Conservation (phyloP, 768 basidiomycete species). For the Leccinum variicolor region DNA sequence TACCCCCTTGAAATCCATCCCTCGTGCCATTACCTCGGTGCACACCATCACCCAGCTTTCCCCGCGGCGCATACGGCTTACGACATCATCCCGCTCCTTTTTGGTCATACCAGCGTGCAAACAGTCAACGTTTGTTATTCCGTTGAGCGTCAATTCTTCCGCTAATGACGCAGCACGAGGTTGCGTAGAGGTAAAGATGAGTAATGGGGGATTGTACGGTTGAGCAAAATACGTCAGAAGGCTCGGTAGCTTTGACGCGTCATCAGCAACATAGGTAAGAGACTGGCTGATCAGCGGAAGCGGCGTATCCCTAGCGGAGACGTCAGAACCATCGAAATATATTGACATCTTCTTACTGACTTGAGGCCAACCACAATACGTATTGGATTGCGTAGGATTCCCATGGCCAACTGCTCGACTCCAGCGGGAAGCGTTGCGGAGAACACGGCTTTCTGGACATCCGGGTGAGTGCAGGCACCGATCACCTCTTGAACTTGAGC, state of each 20-base stretch:
- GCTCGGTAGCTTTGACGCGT: slow-evolving; percentile 91
- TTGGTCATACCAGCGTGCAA: slow-evolving; percentile 88
- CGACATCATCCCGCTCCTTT: slow-evolving; percentile 83
- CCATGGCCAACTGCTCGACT: slow-evolving; percentile 83
- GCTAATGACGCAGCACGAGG: slow-evolving; percentile 77
- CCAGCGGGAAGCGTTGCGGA: slow-evolving; percentile 92
- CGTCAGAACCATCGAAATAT: slow-evolving; percentile 11
- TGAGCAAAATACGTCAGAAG: slow-evolving; percentile 75
- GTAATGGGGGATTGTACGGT: slow-evolving; percentile 85
- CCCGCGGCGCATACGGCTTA: slow-evolving; percentile 81
- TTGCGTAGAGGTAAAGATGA: slow-evolving; percentile 91
- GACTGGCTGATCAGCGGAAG: slow-evolving; percentile 87
- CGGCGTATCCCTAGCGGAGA: slow-evolving; percentile 75
- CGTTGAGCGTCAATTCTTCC: slow-evolving; percentile 77
- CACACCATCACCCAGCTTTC: slow-evolving; percentile 94
- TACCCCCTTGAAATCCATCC: slow-evolving; percentile 97
- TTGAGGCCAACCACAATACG: slow-evolving; percentile 96
- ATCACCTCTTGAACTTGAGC: slow-evolving; percentile 87
- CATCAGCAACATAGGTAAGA: slow-evolving; percentile 88
- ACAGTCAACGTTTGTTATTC: slow-evolving; percentile 79
- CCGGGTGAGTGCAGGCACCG: slow-evolving; percentile 64
- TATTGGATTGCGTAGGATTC: slow-evolving; percentile 80
- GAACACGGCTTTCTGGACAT: slow-evolving; percentile 84
- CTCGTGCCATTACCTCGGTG: slow-evolving; percentile 96
- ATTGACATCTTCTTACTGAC: slow-evolving; percentile 42